phyloP scores from a whole-genome alignment of 192 early-diverging fungal genomes.

The Gamsiella multidivaricata region DNA sequence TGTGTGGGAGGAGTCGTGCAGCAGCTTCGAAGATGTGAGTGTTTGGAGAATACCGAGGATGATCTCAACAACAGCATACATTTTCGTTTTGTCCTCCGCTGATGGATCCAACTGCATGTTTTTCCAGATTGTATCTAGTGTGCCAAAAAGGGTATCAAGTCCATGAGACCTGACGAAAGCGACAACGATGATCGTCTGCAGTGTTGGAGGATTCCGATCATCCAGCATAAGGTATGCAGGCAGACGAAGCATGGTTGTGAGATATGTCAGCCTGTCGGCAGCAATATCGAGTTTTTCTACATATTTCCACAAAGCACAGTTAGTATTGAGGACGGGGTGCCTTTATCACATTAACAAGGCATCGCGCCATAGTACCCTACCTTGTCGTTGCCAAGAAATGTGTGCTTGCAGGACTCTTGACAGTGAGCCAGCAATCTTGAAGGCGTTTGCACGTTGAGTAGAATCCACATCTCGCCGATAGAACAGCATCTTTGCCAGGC shows the following conservation, averaged over 20 bases:
- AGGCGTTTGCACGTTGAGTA: slow-evolving; percentile 57
- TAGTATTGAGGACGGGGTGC: too few relatives aligned
- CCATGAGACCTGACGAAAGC: slow-evolving; percentile 73
- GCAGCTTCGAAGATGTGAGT: slow-evolving; percentile 75
- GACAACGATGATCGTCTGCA: slow-evolving; percentile 72
- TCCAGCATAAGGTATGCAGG: slow-evolving; percentile 68
- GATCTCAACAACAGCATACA: slow-evolving; percentile 64
- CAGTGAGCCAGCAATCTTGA: slow-evolving; percentile 68
- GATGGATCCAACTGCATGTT: slow-evolving; percentile 26
- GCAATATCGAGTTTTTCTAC: slow-evolving; percentile 5
- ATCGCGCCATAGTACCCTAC: slow-evolving; percentile 38
- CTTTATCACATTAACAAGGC: too few relatives aligned
- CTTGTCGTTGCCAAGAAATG: slow-evolving; percentile 57
- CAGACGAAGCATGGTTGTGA: slow-evolving; percentile 65
- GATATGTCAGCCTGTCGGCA: slow-evolving; percentile 64
- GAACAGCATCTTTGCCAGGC: slow-evolving; percentile 70
- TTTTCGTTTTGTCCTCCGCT: slow-evolving; percentile 49
- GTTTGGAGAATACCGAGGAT: slow-evolving; percentile 73
- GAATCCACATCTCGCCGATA: slow-evolving; percentile 64
- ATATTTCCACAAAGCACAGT: background rate
- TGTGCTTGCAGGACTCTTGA: slow-evolving; percentile 62
- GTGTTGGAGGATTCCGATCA: slow-evolving; percentile 63
- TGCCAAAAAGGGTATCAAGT: slow-evolving; percentile 57
- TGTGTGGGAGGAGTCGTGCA: slow-evolving; percentile 82
- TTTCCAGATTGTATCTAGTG: slow-evolving; percentile 61